These are phyloP conservation scores for Podaxis sp. DNA, from an alignment of 768 basidiomycete genomes.

Conservation along the genomic window DNA sequence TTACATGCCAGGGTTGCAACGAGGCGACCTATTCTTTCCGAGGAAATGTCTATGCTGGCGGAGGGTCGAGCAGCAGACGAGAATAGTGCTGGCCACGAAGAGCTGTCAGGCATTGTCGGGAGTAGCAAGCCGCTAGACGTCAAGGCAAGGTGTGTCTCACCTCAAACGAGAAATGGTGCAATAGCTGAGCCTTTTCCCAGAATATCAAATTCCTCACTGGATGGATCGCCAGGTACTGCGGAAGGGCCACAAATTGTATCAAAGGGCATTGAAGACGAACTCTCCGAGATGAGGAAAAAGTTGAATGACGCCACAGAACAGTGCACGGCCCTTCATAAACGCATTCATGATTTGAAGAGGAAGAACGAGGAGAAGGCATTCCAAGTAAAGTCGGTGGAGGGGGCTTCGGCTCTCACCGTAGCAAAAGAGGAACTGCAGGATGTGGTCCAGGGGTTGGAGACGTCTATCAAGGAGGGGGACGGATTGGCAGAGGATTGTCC, in stretches of 20 bases:
- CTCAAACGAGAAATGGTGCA: neutral
- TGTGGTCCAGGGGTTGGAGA: too few relatives aligned
- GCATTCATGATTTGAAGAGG: neutral
- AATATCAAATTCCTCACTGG: neutral
- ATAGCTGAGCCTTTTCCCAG: neutral
- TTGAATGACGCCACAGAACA: neutral
- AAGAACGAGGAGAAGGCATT: neutral
- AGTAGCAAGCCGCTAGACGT: neutral
- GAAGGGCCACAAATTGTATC: neutral
- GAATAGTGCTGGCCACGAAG: neutral
- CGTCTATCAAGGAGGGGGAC: too few relatives aligned
- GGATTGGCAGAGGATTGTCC: too few relatives aligned
- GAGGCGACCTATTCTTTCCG: neutral
- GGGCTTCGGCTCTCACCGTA: neutral
- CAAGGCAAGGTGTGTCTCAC: neutral
- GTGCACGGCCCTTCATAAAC: neutral
- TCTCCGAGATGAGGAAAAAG: neutral
- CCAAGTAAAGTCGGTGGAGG: neutral
- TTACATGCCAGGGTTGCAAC: neutral
- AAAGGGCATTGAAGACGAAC: neutral
- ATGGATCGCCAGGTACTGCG: neutral
- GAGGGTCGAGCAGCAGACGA: neutral
- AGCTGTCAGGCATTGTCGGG: neutral
- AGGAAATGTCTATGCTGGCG: neutral
- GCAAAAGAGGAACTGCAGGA: neutral